Percentiles rank a stretch among this genome's conserved stretches.
These are phyloP conservation scores for Echria macrotheca DNA, from an alignment of 495 filamentous ascomycete genomes.

Conservation along the genomic window DNA sequence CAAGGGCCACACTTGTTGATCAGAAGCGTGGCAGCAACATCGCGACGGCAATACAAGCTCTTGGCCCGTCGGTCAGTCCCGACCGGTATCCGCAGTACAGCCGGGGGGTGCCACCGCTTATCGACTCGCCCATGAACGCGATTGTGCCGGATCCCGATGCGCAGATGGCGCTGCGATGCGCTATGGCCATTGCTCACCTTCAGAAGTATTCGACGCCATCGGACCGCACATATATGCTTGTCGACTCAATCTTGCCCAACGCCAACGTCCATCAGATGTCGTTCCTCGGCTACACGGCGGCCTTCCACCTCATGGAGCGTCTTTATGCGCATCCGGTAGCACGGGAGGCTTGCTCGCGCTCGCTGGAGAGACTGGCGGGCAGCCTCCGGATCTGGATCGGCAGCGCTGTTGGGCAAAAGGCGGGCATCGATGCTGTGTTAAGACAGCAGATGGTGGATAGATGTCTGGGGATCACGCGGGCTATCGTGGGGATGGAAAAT, in stretches of 20 bases:
- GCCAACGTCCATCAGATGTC: conserved; percentile 48
- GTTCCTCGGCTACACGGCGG: conserved; percentile 71
- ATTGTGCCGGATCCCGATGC: conserved; percentile 55
- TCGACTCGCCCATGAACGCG: conserved; percentile 24
- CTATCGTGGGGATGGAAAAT: conserved; percentile 46
- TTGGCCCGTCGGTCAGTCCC: conserved; percentile 45
- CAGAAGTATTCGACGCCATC: conserved; percentile 40
- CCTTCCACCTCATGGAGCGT: conserved; percentile 63
- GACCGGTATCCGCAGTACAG: conserved; percentile 28
- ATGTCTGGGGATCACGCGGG: conserved; percentile 44
- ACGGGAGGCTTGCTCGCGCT: conserved; percentile 36
- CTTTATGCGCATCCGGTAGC: conserved; percentile 50
- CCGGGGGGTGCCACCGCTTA: conserved; percentile 20
- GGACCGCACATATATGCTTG: conserved; percentile 37
- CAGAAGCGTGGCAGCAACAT: conserved; percentile 51
- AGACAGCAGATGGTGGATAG: conserved; percentile 44
- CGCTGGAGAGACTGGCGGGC: conserved; percentile 49
- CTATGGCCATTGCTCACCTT: conserved; percentile 71
- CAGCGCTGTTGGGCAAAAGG: conserved; percentile 33
- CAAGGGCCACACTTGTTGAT: conserved; percentile 55
- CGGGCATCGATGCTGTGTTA: conserved; percentile 39
- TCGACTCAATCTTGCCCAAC: conserved; percentile 39
- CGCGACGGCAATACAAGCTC: conserved; percentile 46
- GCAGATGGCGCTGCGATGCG: conserved; percentile 67
- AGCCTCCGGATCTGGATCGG: conserved; percentile 53